Base-by-base conservation (phyloP, 2,329 filamentous ascomycete genomes). In the Pyrenophora teres region DNA sequence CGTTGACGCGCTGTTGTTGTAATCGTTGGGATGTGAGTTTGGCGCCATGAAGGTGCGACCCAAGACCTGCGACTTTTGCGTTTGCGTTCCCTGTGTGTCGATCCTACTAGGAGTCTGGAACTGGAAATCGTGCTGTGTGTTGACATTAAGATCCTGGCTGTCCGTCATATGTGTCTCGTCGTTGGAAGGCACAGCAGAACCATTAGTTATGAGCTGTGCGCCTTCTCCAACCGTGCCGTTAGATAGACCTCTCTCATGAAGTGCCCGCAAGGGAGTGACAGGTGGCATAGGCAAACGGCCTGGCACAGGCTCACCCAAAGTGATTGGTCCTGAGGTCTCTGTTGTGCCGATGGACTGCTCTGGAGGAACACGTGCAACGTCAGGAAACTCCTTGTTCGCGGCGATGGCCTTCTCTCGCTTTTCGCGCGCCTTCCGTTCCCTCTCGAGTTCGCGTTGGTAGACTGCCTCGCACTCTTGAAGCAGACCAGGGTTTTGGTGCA, bases 1-100 rank as follows among this genome's bases (percentile, higher is more conserved):
- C 1, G 92, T 95, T 2, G 92, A 96, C 1, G 92, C 93, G 65
- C 96, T 92, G 64, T 97, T 97, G 46, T 87, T 77, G 52, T 85
- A 87, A 82, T 87, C 82, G 18, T 77, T 77, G 13, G 80, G 76
- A 66, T 85, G 80, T 27, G 83, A 83, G 51, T 82, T 81, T 10
- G 79, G 78, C 7, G 79, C 78, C 75, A 87, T 80, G 18, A 82
- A 82, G 2, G 83, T 86, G 60, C 83, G 80, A 6, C 78, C 80
- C 21, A 87, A 88, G 38, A 80, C 76, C 68, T 89, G 88, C 1
- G 88, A 89, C 18, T 86, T 78, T 75, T 84, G 51, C 70, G 83
- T 74, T 53, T 69, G 60, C 19, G 65, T 66, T 75, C 82, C 69
- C 52, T 71, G 66, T 4, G 67, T 68, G 12, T 63, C 65, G 12